Evolutionary conservation across 495 filamentous ascomycete genomes (phyloP), one percentile per base, ranked within the genome.

Genomic region (Penicillium atrosanguineum): DNA sequence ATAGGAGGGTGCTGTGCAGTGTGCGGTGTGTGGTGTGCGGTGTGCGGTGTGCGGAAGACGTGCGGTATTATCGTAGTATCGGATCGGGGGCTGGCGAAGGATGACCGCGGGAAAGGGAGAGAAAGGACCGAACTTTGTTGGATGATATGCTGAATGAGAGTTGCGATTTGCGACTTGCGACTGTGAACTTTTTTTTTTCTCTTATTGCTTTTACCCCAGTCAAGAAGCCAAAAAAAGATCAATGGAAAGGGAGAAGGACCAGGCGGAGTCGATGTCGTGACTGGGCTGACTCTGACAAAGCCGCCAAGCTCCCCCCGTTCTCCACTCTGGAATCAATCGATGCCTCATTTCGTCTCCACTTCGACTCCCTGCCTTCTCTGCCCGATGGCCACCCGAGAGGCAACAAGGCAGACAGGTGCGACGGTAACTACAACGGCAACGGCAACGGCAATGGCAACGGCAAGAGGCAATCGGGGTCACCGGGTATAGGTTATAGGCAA

Each of bases 241-340:
- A 34, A 58, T 52, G 44, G 44, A 26, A 34, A 29, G 37, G 40
- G 43, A 59, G 58, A 59, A 53, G 57, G 48, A 63, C 53, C 55
- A 56, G 48, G 61, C 54, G 58, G 61, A 65, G 59, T 40, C 36
- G 58, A 60, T 65, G 62, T 61, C 58, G 63, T 64, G 61, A 62
- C 56, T 44, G 29, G 41, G 44, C 29, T 25, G 31, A 31, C 46
- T 60, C 63, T 67, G 63, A 67, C 63, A 64, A 67, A 67, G 63
- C 63, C 53, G 53, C 57, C 55, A 64, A 64, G 50, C 52, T 61
- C 59, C 31, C 59, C 54, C 55, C 50, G 40, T 49, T 34, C 62
- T 63, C 63, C 60, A 62, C 51, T 56, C 21, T 46, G 26, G 16
- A 34, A 46, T 34, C 31, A 37, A 38, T 23, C 41, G 53, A 34